Evolutionary conservation across 768 basidiomycete genomes (phyloP).

Genomic region (Rubroboletus pulcherrimus): DNA sequence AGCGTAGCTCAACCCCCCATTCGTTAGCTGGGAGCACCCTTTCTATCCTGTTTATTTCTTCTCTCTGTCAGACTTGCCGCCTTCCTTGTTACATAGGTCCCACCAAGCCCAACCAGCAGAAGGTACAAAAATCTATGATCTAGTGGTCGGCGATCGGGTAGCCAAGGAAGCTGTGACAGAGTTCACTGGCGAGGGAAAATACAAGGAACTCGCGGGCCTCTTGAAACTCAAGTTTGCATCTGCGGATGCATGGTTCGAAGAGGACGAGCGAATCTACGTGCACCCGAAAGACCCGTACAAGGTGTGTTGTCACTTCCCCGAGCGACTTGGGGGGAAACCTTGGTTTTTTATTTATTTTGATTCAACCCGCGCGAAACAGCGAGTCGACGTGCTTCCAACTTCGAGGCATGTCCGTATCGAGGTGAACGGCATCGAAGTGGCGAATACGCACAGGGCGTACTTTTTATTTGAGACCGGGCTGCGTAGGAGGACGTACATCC

Average conservation of each 20-base stretch:
- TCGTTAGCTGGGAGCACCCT: conserved; percentile 51
- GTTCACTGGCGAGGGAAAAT: conserved; percentile 25
- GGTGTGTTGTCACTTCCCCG: conserved; percentile 30
- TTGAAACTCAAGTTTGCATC: conserved; percentile 47
- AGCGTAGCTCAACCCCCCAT: background rate
- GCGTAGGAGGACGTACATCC: conserved; percentile 57
- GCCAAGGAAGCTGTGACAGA: conserved; percentile 40
- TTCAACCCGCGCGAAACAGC: conserved; percentile 31
- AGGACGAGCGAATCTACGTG: conserved; percentile 56
- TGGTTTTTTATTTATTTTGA: background rate
- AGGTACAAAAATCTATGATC: conserved; percentile 39
- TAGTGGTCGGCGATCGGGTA: conserved; percentile 39
- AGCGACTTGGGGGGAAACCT: no score
- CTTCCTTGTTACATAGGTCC: conserved; percentile 37
- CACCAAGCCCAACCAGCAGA: conserved; percentile 29
- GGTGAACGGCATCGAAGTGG: conserved; percentile 58
- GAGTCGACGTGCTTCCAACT: conserved; percentile 57
- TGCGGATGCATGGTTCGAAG: conserved; percentile 66
- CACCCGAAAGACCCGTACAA: conserved; percentile 72
- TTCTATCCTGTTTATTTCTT: conserved; percentile 59
- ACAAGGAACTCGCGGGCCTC: conserved; percentile 42
- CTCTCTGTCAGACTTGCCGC: conserved; percentile 40
- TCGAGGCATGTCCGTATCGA: conserved; percentile 60
- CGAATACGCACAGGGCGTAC: conserved; percentile 50
- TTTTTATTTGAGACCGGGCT: conserved; percentile 59